phyloP scores from a whole-genome alignment of 1,284 basidiomycete species.

The Leccinum subrobustum region DNA sequence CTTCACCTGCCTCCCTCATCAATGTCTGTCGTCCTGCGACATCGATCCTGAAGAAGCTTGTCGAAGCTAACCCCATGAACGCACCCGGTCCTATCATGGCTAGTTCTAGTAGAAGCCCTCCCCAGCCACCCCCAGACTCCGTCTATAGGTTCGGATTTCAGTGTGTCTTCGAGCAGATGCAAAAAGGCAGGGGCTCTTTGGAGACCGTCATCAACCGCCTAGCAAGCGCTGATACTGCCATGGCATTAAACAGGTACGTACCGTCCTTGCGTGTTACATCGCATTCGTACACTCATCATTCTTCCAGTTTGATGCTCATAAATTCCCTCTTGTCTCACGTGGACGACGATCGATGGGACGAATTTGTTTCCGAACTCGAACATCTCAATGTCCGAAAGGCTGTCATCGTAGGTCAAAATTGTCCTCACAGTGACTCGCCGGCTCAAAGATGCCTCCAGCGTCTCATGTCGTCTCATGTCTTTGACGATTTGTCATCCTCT shows the following conservation, averaged over 20 bases:
- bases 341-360: constrained; percentile 74
- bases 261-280: neutral
- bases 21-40: constrained; percentile 97
- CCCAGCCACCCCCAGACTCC: constrained; percentile 56
- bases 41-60: constrained; percentile 86
- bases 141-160: constrained; percentile 82
- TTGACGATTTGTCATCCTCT: constrained; percentile 82
- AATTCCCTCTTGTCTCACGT: constrained; percentile 84
- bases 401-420: constrained; percentile 62
- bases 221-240: constrained; percentile 80
- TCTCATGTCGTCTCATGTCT: constrained; percentile 83
- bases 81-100: constrained; percentile 56
- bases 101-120: constrained; percentile 58
- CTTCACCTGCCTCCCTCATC: constrained; percentile 74
- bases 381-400: constrained; percentile 79
- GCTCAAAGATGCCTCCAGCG: constrained; percentile 48
- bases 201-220: constrained; percentile 79
- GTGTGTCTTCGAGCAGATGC: constrained; percentile 81
- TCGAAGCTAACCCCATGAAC: constrained; percentile 74
- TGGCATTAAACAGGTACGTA: constrained; percentile 78
- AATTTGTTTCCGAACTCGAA: constrained; percentile 78
- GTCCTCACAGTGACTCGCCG: neutral
- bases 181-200: constrained; percentile 60
- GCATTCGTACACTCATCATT: constrained; percentile 11
- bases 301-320: constrained; percentile 78